Evolutionary conservation across 495 filamentous ascomycete species (phyloP).

Genomic region (Penicillium alfredii): DNA sequence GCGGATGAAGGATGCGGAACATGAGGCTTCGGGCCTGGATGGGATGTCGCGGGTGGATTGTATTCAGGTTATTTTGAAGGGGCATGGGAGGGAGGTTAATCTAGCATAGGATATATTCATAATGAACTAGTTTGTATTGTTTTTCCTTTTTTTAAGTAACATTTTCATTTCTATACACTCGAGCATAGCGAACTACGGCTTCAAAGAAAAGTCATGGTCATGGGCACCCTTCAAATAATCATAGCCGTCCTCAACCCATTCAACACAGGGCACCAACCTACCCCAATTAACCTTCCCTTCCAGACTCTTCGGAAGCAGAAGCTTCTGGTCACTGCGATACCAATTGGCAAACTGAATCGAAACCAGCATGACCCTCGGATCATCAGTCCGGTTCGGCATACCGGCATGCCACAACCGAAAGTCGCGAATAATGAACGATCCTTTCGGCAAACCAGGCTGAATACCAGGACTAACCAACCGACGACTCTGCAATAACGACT

Average conservation of each 20-base stretch:
- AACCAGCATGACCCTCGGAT: conserved; percentile 40
- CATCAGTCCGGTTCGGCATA: conserved; percentile 37
- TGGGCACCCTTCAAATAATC: conserved; percentile 25
- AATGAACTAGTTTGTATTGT: too few species aligned
- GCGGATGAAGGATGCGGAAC: conserved; percentile 1
- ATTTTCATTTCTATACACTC: background rate
- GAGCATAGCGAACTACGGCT: conserved; percentile 5
- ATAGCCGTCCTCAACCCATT: conserved; percentile 24
- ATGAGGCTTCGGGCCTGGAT: background rate
- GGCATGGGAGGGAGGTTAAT: background rate
- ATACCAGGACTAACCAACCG: conserved; percentile 25
- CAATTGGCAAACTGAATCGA: conserved; percentile 25
- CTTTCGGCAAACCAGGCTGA: conserved; percentile 35
- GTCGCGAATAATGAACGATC: conserved; percentile 36
- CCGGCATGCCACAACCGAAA: conserved; percentile 42
- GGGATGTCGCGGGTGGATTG: conserved; percentile 5
- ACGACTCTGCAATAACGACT: conserved; percentile 24
- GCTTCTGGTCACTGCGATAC: conserved; percentile 20
- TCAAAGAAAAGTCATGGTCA: conserved; percentile 24
- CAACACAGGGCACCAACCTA: conserved; percentile 12
- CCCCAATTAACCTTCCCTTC: conserved; percentile 16
- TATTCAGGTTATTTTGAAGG: conserved; percentile 11
- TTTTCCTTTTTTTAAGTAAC: too few species aligned
- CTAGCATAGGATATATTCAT: too few species aligned
- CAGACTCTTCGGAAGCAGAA: conserved; percentile 16